Evolutionary conservation across 2,329 filamentous ascomycete genomes (phyloP), one percentile per base, ranked within the genome.

Genomic region (Aphanoascus verrucosus): DNA sequence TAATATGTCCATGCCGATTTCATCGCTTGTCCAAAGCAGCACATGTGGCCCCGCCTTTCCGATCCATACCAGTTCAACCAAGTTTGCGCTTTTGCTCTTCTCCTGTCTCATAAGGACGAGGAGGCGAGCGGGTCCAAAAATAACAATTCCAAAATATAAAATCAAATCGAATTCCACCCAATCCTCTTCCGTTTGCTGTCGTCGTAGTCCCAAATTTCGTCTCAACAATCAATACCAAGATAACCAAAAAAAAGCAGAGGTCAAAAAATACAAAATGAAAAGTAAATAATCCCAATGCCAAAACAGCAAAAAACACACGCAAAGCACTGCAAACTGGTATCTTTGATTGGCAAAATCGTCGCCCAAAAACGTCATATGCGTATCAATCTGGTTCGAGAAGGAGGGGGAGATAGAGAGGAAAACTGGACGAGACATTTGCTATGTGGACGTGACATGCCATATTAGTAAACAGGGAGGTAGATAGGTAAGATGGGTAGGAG

Each of bases 381-480:
- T 15, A 50, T 20, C 38, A 51, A 57, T 50, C 48, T 55, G 49
- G 55, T 56, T 52, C 45, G 49, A 55, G 56, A 48, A 58, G 58
- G 52, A 7, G 56, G 48, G 58, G 58, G 52, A 7, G 56, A 49
- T 57, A 53, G 34, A 37, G 53, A 47, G 52, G 34, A 57, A 54
- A 44, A 47, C n/a, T 6, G 3, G 11, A 48, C 9, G 7, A 47
- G 11, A 35, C n/a, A 37, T 28, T 28, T 23, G 43, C 14, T 32
- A 46, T 17, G 38, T 9, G 38, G 38, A 41, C 38, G 17, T 41
- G 15, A 41, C 38, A 3, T 41, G 17, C 19, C 17, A 41, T n/a
- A 41, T 8, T 19, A 8, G 38, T 41, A 41, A 41, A 41, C 17
- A 40, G 37, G 15, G 14, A 41, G 38, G 7, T 17, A 41, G 38